phyloP scores from a whole-genome alignment of 169 alveolate genomes.

The Plasmodium malariae region DNA sequence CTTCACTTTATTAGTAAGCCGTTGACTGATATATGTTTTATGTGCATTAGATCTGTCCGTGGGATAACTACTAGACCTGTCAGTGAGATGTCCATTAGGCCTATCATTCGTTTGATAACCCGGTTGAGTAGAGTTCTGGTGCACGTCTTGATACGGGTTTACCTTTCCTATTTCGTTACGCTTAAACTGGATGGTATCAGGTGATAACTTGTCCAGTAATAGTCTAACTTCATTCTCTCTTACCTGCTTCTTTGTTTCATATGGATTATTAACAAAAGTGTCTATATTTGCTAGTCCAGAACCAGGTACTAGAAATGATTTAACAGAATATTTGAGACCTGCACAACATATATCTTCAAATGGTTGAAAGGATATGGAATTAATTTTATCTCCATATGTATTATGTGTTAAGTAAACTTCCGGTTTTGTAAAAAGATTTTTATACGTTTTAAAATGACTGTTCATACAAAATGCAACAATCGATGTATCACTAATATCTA shows the following conservation, averaged over 20 bases:
- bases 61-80: too few species aligned
- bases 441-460: conserved; percentile 80
- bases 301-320: conserved; percentile 95
- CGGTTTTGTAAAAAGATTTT: conserved; percentile 27
- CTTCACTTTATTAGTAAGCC: too few species aligned
- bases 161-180: conserved; percentile 91
- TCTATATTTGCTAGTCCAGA: conserved; percentile 95
- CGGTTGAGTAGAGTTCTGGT: too few species aligned
- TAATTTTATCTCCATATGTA: conserved; percentile 78
- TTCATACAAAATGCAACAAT: conserved; percentile 80
- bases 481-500: conserved; percentile 66
- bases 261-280: conserved; percentile 86
- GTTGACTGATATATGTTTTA: too few species aligned
- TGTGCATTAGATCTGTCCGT: too few species aligned
- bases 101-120: too few species aligned
- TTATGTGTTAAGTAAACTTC: conserved; percentile 65
- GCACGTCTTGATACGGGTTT: conserved; percentile 81
- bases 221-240: conserved; percentile 92
- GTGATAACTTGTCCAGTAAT: conserved; percentile 94
- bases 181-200: conserved; percentile 92
- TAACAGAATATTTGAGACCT: conserved; percentile 91
- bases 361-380: conserved; percentile 91
- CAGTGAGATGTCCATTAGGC: too few species aligned
- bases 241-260: conserved; percentile 87
- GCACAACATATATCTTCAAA: conserved; percentile 96